Percentiles rank a stretch among this genome's conserved stretches.
Evolutionary conservation across 306 rosid genomes (phyloP).

Genomic region (Benincasa hispida): DNA sequence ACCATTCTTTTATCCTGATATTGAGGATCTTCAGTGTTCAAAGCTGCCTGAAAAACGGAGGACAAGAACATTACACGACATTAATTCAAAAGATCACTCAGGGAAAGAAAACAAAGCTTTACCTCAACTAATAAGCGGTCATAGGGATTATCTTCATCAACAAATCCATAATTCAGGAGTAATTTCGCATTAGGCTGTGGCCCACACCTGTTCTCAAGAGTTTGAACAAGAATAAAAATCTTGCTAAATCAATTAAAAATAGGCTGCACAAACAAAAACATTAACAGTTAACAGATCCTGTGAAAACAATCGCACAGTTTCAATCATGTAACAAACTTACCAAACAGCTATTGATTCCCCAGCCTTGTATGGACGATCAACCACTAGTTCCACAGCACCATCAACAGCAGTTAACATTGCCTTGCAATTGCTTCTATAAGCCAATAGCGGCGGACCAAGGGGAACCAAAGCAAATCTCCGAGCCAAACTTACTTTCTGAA

Average conservation of each 20-base stretch:
- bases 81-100: constrained; percentile 5
- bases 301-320: constrained; percentile 5
- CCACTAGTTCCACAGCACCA: constrained; percentile 66
- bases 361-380: constrained; percentile 73
- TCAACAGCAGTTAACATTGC: constrained; percentile 86
- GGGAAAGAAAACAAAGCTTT: constrained; percentile 7
- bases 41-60: constrained; percentile 54
- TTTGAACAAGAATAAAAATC: neutral
- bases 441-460: constrained; percentile 86
- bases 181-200: constrained; percentile 92
- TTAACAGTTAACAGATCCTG: neutral
- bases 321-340: constrained; percentile 27
- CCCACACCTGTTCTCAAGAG: constrained; percentile 67
- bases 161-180: constrained; percentile 86
- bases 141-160: constrained; percentile 66
- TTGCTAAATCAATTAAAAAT: neutral
- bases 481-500: constrained; percentile 93
- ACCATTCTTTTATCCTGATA: constrained; percentile 94
- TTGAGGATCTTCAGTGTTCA: constrained; percentile 89
- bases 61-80: constrained; percentile 9
- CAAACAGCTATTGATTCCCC: constrained; percentile 89
- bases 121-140: constrained; percentile 79
- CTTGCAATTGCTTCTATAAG: constrained; percentile 76
- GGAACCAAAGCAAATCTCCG: constrained; percentile 98
- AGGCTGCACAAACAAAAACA: neutral